phyloP scores from a whole-genome alignment of 208 protist species.

The Acanthamoeba culbertsoni region DNA sequence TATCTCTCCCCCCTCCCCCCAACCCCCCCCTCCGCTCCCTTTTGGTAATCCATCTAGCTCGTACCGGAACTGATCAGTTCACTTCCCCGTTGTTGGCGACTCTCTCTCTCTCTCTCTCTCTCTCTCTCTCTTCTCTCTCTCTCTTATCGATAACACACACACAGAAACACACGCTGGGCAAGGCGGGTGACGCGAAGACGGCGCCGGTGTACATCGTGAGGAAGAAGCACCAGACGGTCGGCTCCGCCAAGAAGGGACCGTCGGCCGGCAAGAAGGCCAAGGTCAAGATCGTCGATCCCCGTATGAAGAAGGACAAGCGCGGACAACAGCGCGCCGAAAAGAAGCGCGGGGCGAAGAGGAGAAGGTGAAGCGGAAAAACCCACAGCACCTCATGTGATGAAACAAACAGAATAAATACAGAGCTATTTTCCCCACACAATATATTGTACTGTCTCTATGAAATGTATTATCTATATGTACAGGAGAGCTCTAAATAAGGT shows the following conservation, averaged over 20 bases:
- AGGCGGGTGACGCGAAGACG: background rate
- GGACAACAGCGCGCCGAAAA: constrained; percentile 2
- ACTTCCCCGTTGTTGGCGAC: too few species aligned
- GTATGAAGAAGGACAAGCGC: constrained; percentile 37
- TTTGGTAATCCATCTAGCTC: too few species aligned
- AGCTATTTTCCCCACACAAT: too few species aligned
- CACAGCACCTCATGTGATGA: too few species aligned
- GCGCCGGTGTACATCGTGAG: constrained; percentile 50
- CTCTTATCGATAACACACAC: background rate
- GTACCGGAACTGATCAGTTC: too few species aligned
- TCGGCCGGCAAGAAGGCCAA: constrained; percentile 26
- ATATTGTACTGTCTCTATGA: too few species aligned
- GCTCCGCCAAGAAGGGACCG: background rate
- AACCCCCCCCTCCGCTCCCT: background rate
- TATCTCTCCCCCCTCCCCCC: background rate
- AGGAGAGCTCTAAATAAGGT: too few species aligned
- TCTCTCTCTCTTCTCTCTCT: background rate
- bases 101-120: background rate
- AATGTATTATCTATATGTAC: too few species aligned
- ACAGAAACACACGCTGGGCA: constrained; percentile 56
- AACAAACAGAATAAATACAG: too few species aligned
- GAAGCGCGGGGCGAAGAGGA: background rate
- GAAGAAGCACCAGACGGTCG: background rate
- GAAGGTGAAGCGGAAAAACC: background rate
- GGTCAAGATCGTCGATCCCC: constrained; percentile 51